Evolutionary conservation across 805 yeast genomes (phyloP), one percentile per base, ranked within the genome.

Genomic region (Cyberlindnera mississippiensis): DNA sequence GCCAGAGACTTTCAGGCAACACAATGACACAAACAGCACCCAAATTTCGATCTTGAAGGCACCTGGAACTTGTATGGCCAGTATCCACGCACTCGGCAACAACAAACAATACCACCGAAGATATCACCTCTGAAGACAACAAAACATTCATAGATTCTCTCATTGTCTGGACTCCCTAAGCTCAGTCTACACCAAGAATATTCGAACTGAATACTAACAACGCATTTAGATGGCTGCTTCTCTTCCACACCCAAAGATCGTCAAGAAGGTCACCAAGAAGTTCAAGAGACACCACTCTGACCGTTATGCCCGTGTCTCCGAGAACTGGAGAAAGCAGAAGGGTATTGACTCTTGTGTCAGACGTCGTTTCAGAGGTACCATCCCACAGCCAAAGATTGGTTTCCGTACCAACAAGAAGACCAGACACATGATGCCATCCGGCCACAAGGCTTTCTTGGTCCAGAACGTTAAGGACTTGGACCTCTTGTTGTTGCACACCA

Each of bases 271-370:
- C 88, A 71, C 89, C 69, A 88, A 88, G 82, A 85, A 85, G 83
- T 93, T 93, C 86, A 95, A 90, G 91, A 89, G 99, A 81, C 98
- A 91, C 75, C 99, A 93, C 82, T 89, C 96, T 74, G 99, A 93
- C 85, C 88, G 96, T 78, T 91, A 89, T 78, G 83, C 82, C 82
- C 90, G 99, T 78, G 96, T 93, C 63, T 77, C 87, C 67, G 97
- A 88, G 78, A 84, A 82, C 83, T 95, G 99, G 99, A 93, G 99
- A 88, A 91, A 93, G 80, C 99, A 95, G 79, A 93, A 93, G 87
- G 99, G 99, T 93, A 93, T 93, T 72, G 99, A 93, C 82, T 90
- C 98, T 62, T 82, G 88, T 78, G 97, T 95, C 72, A 93, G 99
- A 82, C 91, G 99, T 82, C 85, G 93, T 82, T 93, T 93, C 96